phyloP scores from a whole-genome alignment of 129 eudicot species.

The Calendula officinalis region DNA sequence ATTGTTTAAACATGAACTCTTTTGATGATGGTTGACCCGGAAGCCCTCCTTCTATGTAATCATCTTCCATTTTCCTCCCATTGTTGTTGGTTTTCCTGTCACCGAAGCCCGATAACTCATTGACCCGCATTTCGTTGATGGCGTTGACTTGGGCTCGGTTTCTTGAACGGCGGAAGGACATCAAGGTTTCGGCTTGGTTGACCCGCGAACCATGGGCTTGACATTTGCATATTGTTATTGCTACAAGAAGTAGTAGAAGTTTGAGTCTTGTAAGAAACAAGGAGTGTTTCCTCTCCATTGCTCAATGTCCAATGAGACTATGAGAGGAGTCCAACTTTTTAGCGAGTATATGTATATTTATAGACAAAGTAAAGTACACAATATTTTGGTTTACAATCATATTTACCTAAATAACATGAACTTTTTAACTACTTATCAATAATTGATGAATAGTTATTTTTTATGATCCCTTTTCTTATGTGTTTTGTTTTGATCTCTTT shows the following conservation, averaged over 20 bases:
- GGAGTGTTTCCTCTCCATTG: slow-evolving; percentile 31
- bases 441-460: background rate
- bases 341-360: slow-evolving; percentile 15
- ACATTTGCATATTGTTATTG: slow-evolving; percentile 16
- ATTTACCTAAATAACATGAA: background rate
- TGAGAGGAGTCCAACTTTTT: slow-evolving; percentile 12
- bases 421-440: background rate
- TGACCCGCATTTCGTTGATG: slow-evolving; percentile 9
- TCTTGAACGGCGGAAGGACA: slow-evolving; percentile 39
- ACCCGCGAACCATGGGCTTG: slow-evolving; percentile 27
- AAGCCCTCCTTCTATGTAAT: slow-evolving; percentile 45
- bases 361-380: slow-evolving; percentile 7
- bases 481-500: too few species aligned
- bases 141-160: slow-evolving; percentile 20
- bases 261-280: slow-evolving; percentile 23
- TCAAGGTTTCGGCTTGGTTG: slow-evolving; percentile 42
- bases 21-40: slow-evolving; percentile 51
- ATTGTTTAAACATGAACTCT: slow-evolving; percentile 44
- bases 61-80: slow-evolving; percentile 54
- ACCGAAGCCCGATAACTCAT: slow-evolving; percentile 4
- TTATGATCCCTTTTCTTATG: too few species aligned
- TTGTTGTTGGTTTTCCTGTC: slow-evolving; percentile 14
- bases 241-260: slow-evolving; percentile 23
- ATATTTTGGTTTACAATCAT: background rate
- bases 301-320: slow-evolving; percentile 18